Percentiles rank a stretch among this genome's conserved stretches.
These are phyloP conservation scores for Amauroascus niger DNA, from an alignment of 2,329 filamentous ascomycete genomes.

Conservation along the genomic window DNA sequence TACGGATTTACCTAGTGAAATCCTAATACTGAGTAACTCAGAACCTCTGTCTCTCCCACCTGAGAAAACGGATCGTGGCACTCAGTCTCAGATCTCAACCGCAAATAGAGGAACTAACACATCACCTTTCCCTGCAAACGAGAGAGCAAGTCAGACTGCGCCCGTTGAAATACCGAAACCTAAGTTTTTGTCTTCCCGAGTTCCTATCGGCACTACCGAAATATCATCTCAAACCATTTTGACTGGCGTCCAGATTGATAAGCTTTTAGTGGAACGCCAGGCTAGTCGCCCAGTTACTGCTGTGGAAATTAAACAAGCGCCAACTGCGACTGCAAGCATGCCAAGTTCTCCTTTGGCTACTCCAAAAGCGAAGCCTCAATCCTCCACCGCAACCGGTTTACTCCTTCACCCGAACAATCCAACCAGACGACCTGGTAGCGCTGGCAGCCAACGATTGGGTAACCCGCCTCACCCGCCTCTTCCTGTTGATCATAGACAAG, in stretches of 20 bases:
- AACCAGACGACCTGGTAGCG: conserved; percentile 57
- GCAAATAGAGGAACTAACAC: conserved; percentile 1
- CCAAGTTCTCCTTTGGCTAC: conserved; percentile 30
- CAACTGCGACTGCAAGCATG: conserved; percentile 11
- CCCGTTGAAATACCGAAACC: neutral
- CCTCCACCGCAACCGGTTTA: conserved; percentile 28
- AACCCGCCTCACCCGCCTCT: conserved; percentile 57
- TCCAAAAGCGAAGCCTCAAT: conserved; percentile 28
- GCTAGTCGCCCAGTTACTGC: conserved; percentile 26
- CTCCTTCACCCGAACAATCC: conserved; percentile 19
- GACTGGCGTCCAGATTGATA: conserved; percentile 72
- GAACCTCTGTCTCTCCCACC: neutral
- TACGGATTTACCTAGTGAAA: neutral
- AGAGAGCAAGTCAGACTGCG: neutral
- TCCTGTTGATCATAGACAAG: conserved; percentile 71
- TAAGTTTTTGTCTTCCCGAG: neutral
- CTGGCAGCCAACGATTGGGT: conserved; percentile 53
- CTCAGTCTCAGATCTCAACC: neutral
- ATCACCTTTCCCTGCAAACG: neutral
- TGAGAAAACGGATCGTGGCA: conserved; percentile 6
- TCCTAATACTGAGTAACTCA: neutral
- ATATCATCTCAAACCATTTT: conserved; percentile 73
- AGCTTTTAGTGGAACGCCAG: conserved; percentile 50
- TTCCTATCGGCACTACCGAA: conserved; percentile 47
- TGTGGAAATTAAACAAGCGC: conserved; percentile 26